Percentiles rank a stretch among this genome's conserved stretches.
phyloP scores from a whole-genome alignment of 1,284 basidiomycete species.

The Mycena citricolor region DNA sequence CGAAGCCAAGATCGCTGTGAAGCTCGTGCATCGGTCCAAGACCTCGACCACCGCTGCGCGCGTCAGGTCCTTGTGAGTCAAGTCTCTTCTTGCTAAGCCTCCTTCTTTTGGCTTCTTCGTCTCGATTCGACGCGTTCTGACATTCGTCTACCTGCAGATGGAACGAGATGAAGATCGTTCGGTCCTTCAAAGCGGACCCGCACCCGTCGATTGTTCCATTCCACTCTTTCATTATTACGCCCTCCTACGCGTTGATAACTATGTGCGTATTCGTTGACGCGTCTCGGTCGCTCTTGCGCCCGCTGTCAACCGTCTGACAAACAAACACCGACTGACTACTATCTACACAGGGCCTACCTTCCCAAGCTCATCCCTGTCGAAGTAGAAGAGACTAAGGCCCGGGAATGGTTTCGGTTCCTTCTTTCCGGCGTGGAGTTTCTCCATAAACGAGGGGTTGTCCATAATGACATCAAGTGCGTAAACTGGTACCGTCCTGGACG shows the following conservation, averaged over 20 bases:
- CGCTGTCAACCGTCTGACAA: slow-evolving; percentile 6
- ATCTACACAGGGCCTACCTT: slow-evolving; percentile 62
- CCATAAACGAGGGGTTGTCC: slow-evolving; percentile 84
- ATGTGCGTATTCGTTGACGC: slow-evolving; percentile 56
- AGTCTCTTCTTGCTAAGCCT: too few species aligned
- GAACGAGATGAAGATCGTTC: slow-evolving; percentile 94
- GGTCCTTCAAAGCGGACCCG: slow-evolving; percentile 74
- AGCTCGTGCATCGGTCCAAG: slow-evolving; percentile 83
- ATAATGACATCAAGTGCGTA: slow-evolving; percentile 91
- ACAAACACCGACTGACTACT: slow-evolving; percentile 23
- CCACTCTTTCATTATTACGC: slow-evolving; percentile 90
- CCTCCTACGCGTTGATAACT: slow-evolving; percentile 82
- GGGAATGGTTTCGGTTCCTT: slow-evolving; percentile 81
- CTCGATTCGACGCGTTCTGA: slow-evolving; percentile 19
- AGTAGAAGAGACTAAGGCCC: slow-evolving; percentile 75
- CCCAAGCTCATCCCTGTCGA: slow-evolving; percentile 81
- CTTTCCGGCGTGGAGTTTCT: slow-evolving; percentile 88
- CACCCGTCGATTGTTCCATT: slow-evolving; percentile 91
- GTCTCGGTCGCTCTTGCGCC: slow-evolving; percentile 11
- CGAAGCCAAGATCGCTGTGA: slow-evolving; percentile 74
- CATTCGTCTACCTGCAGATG: slow-evolving; percentile 48
- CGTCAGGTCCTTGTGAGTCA: slow-evolving; percentile 78
- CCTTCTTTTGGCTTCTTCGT: too few species aligned
- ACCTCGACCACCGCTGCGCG: slow-evolving; percentile 74
- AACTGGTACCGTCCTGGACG: background rate